Base-by-base conservation (phyloP, 805 yeast genomes). In the Myxozyma nipponensis region DNA sequence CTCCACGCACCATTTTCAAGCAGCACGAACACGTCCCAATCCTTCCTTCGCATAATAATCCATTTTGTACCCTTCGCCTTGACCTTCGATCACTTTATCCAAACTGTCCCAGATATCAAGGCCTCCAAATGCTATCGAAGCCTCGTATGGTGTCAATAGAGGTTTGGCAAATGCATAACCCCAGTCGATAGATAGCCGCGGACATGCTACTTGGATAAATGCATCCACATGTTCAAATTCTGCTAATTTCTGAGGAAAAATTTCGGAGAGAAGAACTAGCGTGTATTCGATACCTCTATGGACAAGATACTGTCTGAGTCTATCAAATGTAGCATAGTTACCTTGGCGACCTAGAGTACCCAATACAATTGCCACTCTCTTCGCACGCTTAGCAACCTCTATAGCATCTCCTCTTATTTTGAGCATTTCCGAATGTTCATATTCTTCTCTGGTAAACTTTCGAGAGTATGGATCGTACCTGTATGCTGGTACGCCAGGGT, bases 291-390 rank as follows among this genome's bases (percentile, higher is more conserved):
- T 77, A 0, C 93, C 95, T 21, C 74, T 72, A 3, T 62, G 66
- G 1, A 60, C 58, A 23, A 91, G 72, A 44, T 72, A 72, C 4
- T 66, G 60, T 65, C 88, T 89, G 39, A 93, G 64, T 57, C 79
- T 78, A 21, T 77, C 77, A 37, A 89, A 75, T 0, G 98, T 91
- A 21, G 76, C 72, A 2, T 90, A 78, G 61, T 83, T 89, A 4
- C 98, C 98, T 71, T 93, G 98, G 62, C 98, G 78, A 1, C 98
- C 98, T 48, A 93, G 72, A 0, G 96, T 95, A 13, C 98, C 98
- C 21, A 93, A 70, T 18, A 93, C 84, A 18, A 93, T 71, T 0
- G 97, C 98, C 24, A 93, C 77, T 32, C 81, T 83, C 49, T 77
- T 73, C 0, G 61, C 62, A 13, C 25, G 36, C 9, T 54, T 40